Base-by-base conservation (phyloP, 768 basidiomycete species). In the Multifurca ochricompacta region DNA sequence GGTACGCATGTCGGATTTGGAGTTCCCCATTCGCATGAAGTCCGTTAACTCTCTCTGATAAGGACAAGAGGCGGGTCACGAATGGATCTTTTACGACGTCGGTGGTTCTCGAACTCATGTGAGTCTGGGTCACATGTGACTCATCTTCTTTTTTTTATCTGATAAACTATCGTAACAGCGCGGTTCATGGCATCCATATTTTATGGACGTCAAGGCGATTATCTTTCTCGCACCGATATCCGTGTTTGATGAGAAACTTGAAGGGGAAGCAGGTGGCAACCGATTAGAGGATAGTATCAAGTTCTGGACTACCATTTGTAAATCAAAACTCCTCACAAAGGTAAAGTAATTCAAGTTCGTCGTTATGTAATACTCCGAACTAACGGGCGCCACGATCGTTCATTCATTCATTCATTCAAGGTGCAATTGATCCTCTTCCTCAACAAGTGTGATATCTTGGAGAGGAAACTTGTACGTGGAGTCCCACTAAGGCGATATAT, bases 71-170 rank as follows among this genome's bases (percentile, higher is more conserved):
- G 14, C 35, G 6, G 42, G 82, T 2, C 80, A 74, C 54, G 87
- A 89, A 65, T 90, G 87, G 87, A 68, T 82, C 41, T 73, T 91
- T 60, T 91, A 86, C 64, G 88, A 91, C 64, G 86, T 91, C 27
- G 87, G 88, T 31, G 87, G 87, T 3, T 56, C 54, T 9, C 18
- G 82, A 82, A 32, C 74, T 27, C 59, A 50, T 82, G 59, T 85
- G 82, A 64, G 78, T 73, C 57, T 10, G 18, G n/a, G 31, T 35
- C 43, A 46, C 31, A 31, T 46, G 30, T 11, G n/a, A n/a, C n/a
- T n/a, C n/a, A 28, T 42, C 2, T 16, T 18, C 3, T 19, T 21
- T 11, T 7, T 6, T 4, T 34, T 25, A 18, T 40, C 46, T 52
- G 36, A 34, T 27, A 39, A 46, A 30, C 6, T 2, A 8, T 37